Evolutionary conservation across 2,329 filamentous ascomycete species (phyloP).

Genomic region (Microcera coccophila): DNA sequence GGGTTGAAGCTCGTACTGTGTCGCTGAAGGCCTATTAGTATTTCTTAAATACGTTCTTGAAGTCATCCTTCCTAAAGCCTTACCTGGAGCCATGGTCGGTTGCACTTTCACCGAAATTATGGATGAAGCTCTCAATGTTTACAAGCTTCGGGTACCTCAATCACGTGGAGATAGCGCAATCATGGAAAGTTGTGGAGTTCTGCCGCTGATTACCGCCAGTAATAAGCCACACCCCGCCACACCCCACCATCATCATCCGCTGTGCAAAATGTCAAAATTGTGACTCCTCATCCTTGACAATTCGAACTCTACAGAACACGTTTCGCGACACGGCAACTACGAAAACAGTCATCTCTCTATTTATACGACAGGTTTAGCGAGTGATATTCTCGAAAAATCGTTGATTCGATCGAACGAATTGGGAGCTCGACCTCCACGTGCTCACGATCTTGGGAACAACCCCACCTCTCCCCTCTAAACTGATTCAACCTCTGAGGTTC

Average conservation of each 20-base stretch:
- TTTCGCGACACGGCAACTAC: constrained; percentile 22
- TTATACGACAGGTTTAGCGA: constrained; percentile 10
- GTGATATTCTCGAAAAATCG: constrained; percentile 1
- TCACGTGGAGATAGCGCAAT: constrained; percentile 34
- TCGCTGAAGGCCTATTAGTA: constrained; percentile 40
- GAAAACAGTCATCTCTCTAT: too few species aligned
- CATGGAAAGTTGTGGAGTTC: constrained; percentile 3
- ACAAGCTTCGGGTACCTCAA: constrained; percentile 22
- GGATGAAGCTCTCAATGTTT: constrained; percentile 33
- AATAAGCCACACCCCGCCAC: constrained; percentile 37
- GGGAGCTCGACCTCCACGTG: constrained; percentile 18
- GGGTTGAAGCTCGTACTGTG: constrained; percentile 78
- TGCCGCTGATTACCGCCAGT: constrained; percentile 4
- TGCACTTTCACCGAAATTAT: constrained; percentile 17
- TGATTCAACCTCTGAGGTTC: constrained; percentile 21
- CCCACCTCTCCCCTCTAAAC: constrained; percentile 30
- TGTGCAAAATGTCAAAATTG: constrained; percentile 43
- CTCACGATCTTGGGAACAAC: constrained; percentile 26
- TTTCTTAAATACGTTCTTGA: background rate
- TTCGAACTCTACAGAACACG: constrained; percentile 19
- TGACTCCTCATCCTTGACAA: constrained; percentile 34
- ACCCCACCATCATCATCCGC: constrained; percentile 38
- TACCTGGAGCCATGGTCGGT: constrained; percentile 41
- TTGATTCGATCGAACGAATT: constrained; percentile 5
- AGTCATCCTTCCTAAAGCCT: constrained; percentile 9